A percentile compares a stretch with the other conserved stretches of the same genome.
These are phyloP conservation scores for Cercospora sp. DNA, from an alignment of 2,329 filamentous ascomycete genomes.

Conservation along the genomic window DNA sequence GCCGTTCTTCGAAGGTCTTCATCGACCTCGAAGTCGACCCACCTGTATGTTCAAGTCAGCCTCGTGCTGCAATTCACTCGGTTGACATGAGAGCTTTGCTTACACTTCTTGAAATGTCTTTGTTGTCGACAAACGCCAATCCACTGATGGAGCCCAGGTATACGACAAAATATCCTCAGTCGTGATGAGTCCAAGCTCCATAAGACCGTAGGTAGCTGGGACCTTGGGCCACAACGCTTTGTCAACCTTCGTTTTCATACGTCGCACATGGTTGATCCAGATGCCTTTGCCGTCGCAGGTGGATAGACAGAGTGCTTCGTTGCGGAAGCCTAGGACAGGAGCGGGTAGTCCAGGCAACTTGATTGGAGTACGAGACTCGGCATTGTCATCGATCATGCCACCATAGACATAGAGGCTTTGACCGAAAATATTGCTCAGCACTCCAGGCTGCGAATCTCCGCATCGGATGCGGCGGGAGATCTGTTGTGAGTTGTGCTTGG, in stretches of 20 bases:
- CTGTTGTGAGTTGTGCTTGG: constrained; percentile 39
- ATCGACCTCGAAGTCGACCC: constrained; percentile 41
- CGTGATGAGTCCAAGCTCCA: constrained; percentile 39
- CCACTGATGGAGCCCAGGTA: constrained; percentile 23
- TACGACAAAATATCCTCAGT: constrained; percentile 21
- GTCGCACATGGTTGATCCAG: constrained; percentile 47
- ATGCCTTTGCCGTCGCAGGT: constrained; percentile 44
- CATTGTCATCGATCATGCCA: constrained; percentile 42
- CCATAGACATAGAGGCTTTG: constrained; percentile 45
- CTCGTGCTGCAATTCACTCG: not conserved
- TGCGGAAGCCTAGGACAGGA: constrained; percentile 41
- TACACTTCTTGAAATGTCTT: constrained; percentile 43
- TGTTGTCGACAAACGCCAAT: constrained; percentile 37
- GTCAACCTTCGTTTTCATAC: constrained; percentile 43
- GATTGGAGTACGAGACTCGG: constrained; percentile 17
- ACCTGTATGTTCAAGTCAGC: constrained; percentile 19
- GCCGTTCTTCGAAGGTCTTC: constrained; percentile 37
- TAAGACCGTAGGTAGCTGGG: constrained; percentile 41
- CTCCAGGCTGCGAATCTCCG: constrained; percentile 47
- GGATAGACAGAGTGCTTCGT: constrained; percentile 39
- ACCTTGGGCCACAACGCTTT: constrained; percentile 47
- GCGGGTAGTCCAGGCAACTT: constrained; percentile 28
- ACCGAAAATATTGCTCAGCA: constrained; percentile 42
- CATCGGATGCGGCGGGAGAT: constrained; percentile 48
- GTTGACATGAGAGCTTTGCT: not conserved